Evolutionary conservation across 148 eudicot genomes (phyloP), one percentile per base, ranked within the genome.

Genomic region (Nepenthes mirabilis): DNA sequence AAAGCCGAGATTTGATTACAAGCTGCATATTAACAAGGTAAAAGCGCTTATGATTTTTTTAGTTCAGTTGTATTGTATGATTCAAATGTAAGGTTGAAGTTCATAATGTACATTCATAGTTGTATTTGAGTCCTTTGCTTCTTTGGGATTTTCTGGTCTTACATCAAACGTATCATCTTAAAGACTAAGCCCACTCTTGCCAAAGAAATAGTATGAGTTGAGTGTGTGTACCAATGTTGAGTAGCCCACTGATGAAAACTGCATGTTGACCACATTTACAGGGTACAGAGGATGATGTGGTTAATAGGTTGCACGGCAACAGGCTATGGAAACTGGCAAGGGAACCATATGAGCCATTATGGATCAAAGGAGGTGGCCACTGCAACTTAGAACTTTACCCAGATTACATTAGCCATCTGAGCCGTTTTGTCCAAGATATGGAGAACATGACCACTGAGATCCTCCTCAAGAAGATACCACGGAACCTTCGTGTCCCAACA

Each of bases 341-440:
- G 65, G 99, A 94, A 54, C 91, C 99, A 0, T 94, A 82, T 32
- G 99, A 94, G 77, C 99, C 99, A 34, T 65, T 94, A 52, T 94
- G 99, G 99, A 89, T 94, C 37, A 89, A 89, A 81, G 99, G 99
- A 1, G 99, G 99, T 6, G 99, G 99, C 8, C 99, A 94, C 74
- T 94, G 99, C 86, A 89, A 94, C 74, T 71, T 94, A 72, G 99
- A 94, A 64, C 87, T 94, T 23, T 94, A 89, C 73, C 99, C 99
- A 11, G 97, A 94, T 68, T 94, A 94, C 77, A 84, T 86, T 37
- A 83, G 94, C 60, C 99, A 94, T 63, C 95, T 94, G 14, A 80
- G 91, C 74, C 75, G 70, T 12, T 91, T 80, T 58, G 64, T 87
- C 68, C 74, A 87, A 35, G 95, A 87, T 64, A 84, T 90, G 97